phyloP scores from a whole-genome alignment of 345 rosid species.

The Melastoma malabathricum region DNA sequence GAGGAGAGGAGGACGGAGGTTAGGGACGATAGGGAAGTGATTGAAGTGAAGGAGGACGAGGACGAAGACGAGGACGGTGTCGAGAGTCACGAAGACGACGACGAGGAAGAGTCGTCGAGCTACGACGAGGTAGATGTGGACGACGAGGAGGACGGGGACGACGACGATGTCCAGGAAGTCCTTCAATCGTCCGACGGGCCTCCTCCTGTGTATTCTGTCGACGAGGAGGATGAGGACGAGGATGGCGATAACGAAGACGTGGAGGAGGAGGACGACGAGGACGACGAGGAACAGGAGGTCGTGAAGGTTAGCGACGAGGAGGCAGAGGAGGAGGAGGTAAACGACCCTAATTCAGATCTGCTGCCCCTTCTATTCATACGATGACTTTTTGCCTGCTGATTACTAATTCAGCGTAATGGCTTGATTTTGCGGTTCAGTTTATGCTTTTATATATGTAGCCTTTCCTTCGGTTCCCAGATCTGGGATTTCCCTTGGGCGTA shows the following conservation, averaged over 20 bases:
- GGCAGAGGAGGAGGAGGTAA: too few species aligned
- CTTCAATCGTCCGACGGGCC: constrained; percentile 11
- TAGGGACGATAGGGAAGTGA: constrained; percentile 25
- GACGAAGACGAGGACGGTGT: constrained; percentile 34
- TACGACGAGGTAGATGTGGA: neutral
- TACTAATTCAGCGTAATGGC: too few species aligned
- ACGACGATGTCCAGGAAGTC: constrained; percentile 12
- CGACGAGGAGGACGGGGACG: constrained; percentile 15
- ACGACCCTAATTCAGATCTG: too few species aligned
- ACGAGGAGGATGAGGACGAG: constrained; percentile 5
- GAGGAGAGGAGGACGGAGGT: constrained; percentile 35
- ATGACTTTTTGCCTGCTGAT: too few species aligned
- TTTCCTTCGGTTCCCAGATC: too few species aligned
- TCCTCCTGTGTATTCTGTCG: constrained; percentile 3
- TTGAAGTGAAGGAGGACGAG: constrained; percentile 4
- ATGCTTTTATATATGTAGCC: too few species aligned
- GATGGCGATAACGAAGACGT: neutral
- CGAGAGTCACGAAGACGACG: constrained; percentile 35
- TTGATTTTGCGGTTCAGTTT: too few species aligned
- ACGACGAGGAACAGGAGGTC: too few species aligned
- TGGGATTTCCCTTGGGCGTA: too few species aligned
- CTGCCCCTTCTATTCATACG: too few species aligned
- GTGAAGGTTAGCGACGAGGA: too few species aligned
- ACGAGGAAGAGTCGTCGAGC: constrained; percentile 13
- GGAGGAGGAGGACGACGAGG: too few species aligned